These are phyloP conservation scores for Ambrosiella beaveri DNA, from an alignment of 2,329 filamentous ascomycete genomes.

Conservation along the genomic window DNA sequence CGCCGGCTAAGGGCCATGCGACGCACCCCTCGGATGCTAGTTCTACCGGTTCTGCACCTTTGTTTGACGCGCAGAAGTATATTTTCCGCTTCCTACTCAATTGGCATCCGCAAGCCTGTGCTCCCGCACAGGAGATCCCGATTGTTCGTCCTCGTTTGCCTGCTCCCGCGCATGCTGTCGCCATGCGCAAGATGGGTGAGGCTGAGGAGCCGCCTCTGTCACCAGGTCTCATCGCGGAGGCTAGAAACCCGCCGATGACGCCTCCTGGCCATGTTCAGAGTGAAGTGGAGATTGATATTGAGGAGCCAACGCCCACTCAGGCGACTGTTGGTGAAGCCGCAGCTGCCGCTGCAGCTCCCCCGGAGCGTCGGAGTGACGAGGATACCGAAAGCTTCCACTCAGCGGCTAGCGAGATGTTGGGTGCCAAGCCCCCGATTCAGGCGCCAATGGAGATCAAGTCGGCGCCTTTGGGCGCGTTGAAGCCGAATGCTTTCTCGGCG, in stretches of 20 bases:
- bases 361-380: not conserved
- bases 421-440: not conserved
- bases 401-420: not conserved
- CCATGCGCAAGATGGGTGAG: constrained; percentile 23
- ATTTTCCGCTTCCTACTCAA: constrained; percentile 62
- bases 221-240: constrained; percentile 31
- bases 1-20: constrained; percentile 18
- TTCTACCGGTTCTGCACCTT: constrained; percentile 37
- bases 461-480: constrained; percentile 15
- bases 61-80: constrained; percentile 39
- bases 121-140: constrained; percentile 28
- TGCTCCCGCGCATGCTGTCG: constrained; percentile 48
- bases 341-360: too few species aligned
- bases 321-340: not conserved
- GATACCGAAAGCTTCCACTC: not conserved
- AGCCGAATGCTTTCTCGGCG: constrained; percentile 29
- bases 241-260: constrained; percentile 29
- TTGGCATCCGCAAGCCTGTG: constrained; percentile 29
- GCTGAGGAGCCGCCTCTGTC: not conserved
- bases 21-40: constrained; percentile 31
- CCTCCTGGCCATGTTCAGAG: not conserved
- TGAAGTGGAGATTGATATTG: not conserved
- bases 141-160: constrained; percentile 53
- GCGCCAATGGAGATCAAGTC: not conserved
- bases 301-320: constrained; percentile 2